Percentiles rank a stretch among this genome's conserved stretches.
Conservation (phyloP, 140 eudicot genomes). For the Cichorium intybus region DNA sequence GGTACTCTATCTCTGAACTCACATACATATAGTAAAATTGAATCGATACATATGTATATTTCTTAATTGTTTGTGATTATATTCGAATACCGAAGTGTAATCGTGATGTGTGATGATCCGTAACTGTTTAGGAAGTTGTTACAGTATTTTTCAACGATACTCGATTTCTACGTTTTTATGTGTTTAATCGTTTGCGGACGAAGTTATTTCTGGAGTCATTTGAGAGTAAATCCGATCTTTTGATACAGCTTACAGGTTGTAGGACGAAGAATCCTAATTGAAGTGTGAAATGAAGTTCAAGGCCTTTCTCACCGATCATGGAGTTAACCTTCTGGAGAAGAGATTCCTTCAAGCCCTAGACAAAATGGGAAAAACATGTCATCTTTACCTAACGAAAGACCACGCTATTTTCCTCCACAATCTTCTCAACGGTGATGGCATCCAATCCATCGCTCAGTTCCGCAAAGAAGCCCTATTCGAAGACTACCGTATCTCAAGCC, state of each 20-base stretch:
- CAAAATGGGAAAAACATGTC: conserved; percentile 77
- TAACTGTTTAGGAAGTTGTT: background rate
- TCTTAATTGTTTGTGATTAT: conserved; percentile 1
- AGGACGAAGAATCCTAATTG: conserved; percentile 5
- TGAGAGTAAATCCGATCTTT: no score
- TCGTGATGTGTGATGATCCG: conserved; percentile 7
- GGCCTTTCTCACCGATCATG: conserved; percentile 84
- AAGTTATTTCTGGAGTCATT: no score
- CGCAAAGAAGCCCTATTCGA: conserved; percentile 70
- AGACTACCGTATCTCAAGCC: conserved; percentile 89
- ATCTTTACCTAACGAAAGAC: conserved; percentile 70
- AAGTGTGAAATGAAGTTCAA: conserved; percentile 72
- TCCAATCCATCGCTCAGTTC: conserved; percentile 85
- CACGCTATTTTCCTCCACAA: conserved; percentile 90
- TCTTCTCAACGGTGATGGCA: conserved; percentile 72
- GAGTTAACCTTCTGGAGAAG: conserved; percentile 73
- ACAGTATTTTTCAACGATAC: background rate
- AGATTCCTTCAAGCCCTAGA: conserved; percentile 80
- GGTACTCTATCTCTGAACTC: conserved; percentile 6
- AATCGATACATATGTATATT: background rate
- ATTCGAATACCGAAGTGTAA: background rate
- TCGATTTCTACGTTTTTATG: background rate
- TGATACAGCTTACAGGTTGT: background rate
- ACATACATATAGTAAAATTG: background rate
- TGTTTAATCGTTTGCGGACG: background rate